Evolutionary conservation across 768 basidiomycete species (phyloP).

Genomic region (Amyloporia xantha): DNA sequence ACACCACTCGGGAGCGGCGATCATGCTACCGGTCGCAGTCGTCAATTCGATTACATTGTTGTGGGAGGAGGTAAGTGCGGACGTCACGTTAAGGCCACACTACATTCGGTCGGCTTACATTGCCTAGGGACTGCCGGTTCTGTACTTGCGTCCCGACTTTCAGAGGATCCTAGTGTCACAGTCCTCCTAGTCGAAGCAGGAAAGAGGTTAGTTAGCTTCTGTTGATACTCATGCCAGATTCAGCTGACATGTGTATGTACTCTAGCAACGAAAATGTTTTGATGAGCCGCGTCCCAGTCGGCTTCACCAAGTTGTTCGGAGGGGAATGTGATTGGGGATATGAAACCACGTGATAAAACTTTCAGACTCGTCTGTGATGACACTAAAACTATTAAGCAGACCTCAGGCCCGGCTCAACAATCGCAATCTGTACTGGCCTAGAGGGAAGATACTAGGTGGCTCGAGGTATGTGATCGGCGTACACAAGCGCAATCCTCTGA

Average conservation of each 20-base stretch:
- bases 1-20: not conserved
- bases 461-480: slow-evolving; percentile 14
- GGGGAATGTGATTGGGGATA: slow-evolving; percentile 36
- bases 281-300: slow-evolving; percentile 13
- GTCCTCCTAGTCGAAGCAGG: slow-evolving; percentile 60
- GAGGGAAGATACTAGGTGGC: slow-evolving; percentile 23
- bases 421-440: slow-evolving; percentile 17
- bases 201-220: slow-evolving; percentile 46
- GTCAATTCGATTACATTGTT: not conserved
- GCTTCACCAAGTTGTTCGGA: slow-evolving; percentile 31
- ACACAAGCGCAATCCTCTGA: no score
- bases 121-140: slow-evolving; percentile 52
- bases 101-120: not conserved
- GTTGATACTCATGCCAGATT: no score
- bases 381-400: not conserved
- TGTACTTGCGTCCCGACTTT: slow-evolving; percentile 52
- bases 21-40: not conserved
- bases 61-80: not conserved
- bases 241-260: no score
- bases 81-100: not conserved
- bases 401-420: slow-evolving; percentile 12
- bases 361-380: not conserved
- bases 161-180: slow-evolving; percentile 44
- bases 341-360: slow-evolving; percentile 9
- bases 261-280: slow-evolving; percentile 11